Percentiles rank a stretch among this genome's conserved stretches.
These are phyloP conservation scores for Fusarium keratoplasticum DNA, from an alignment of 2,329 filamentous ascomycete genomes.

Conservation along the genomic window DNA sequence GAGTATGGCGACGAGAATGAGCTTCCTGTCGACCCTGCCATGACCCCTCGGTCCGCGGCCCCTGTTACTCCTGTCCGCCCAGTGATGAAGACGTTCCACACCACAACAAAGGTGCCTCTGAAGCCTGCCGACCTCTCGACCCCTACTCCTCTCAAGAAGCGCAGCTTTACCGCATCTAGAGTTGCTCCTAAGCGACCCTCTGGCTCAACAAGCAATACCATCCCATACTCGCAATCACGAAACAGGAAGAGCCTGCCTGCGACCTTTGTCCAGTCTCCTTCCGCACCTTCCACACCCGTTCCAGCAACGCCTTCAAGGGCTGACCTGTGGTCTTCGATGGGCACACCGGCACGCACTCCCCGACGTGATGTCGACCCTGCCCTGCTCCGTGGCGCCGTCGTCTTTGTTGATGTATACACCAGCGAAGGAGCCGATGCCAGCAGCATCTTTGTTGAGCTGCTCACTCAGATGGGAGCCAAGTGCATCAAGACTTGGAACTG, in stretches of 20 bases:
- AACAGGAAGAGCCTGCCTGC: slow-evolving; percentile 47
- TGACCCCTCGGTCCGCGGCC: slow-evolving; percentile 44
- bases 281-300: slow-evolving; percentile 47
- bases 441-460: slow-evolving; percentile 82
- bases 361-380: slow-evolving; percentile 63
- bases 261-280: slow-evolving; percentile 31
- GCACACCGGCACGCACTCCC: slow-evolving; percentile 68
- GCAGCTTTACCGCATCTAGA: slow-evolving; percentile 63
- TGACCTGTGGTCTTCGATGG: slow-evolving; percentile 65
- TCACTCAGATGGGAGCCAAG: slow-evolving; percentile 83
- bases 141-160: slow-evolving; percentile 60
- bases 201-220: slow-evolving; percentile 60
- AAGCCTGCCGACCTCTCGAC: slow-evolving; percentile 74
- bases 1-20: slow-evolving; percentile 76
- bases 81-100: slow-evolving; percentile 69
- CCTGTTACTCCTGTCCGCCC: slow-evolving; percentile 69
- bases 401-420: slow-evolving; percentile 87
- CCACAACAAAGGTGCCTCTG: slow-evolving; percentile 81
- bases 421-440: slow-evolving; percentile 85
- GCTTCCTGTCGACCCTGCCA: slow-evolving; percentile 64
- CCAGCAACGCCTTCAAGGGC: slow-evolving; percentile 59
- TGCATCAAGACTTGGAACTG: slow-evolving; percentile 83
- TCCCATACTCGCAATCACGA: slow-evolving; percentile 66
- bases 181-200: slow-evolving; percentile 57
- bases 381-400: slow-evolving; percentile 76